Conservation (phyloP, 192 early-diverging fungal genomes). For the Phycomyces blakesleeanus region DNA sequence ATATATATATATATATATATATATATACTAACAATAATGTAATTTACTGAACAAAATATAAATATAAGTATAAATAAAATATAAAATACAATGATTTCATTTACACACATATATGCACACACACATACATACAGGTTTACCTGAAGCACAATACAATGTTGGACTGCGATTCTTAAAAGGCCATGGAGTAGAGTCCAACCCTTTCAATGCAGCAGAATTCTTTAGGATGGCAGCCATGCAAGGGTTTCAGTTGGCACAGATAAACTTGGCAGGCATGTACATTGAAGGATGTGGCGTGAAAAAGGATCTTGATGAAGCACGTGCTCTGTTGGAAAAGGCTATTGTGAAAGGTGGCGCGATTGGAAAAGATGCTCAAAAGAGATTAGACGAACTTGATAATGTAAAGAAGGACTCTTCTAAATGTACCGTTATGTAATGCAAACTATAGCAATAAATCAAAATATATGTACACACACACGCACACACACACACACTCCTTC, state of each 20-base stretch:
- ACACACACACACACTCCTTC: too few species aligned
- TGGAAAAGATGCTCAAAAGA: conserved; percentile 29
- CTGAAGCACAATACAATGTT: conserved; percentile 55
- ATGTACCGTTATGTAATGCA: conserved; percentile 31
- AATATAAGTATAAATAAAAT: background rate
- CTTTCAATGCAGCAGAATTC: conserved; percentile 44
- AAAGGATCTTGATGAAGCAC: conserved; percentile 25
- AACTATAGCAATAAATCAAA: background rate
- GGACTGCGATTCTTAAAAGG: conserved; percentile 41
- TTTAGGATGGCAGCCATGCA: conserved; percentile 48
- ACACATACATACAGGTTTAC: conserved; percentile 15
- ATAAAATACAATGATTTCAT: too few species aligned
- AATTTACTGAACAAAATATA: too few species aligned
- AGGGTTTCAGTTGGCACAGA: conserved; percentile 45
- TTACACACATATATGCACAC: too few species aligned
- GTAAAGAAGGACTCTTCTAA: conserved; percentile 5
- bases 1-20: background rate
- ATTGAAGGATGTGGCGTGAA: conserved; percentile 33
- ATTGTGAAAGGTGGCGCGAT: conserved; percentile 26
- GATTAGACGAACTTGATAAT: conserved; percentile 14
- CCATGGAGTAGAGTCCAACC: conserved; percentile 40
- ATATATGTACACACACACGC: background rate
- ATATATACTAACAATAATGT: too few species aligned
- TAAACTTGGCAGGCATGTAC: conserved; percentile 41
- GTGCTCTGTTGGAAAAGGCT: conserved; percentile 26